phyloP scores from a whole-genome alignment of 2,329 filamentous ascomycete species.

The Pseudopyricularia javanii region DNA sequence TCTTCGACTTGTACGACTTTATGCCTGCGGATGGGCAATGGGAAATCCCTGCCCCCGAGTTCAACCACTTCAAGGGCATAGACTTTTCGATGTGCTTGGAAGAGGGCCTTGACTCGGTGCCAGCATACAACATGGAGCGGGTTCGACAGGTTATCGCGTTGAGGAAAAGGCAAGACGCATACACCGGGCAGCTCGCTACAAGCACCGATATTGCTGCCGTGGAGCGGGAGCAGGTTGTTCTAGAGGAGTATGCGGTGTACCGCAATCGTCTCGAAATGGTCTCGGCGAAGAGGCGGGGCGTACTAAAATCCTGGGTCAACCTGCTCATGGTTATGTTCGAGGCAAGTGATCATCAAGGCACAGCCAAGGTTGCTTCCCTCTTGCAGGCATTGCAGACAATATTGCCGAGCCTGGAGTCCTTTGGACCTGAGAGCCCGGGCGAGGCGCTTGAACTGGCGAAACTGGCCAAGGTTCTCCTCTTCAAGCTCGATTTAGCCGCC shows the following conservation, averaged over 20 bases:
- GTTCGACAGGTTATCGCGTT: slow-evolving; percentile 64
- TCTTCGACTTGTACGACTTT: slow-evolving; percentile 93
- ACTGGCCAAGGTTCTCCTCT: slow-evolving; percentile 61
- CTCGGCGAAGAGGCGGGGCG: slow-evolving; percentile 43
- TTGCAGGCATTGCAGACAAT: slow-evolving; percentile 79
- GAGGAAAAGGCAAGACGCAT: slow-evolving; percentile 44
- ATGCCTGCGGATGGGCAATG: slow-evolving; percentile 43
- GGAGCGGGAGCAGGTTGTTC: slow-evolving; percentile 44
- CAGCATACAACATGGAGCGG: slow-evolving; percentile 56
- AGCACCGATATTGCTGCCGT: slow-evolving; percentile 36
- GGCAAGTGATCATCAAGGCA: slow-evolving; percentile 65
- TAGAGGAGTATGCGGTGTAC: slow-evolving; percentile 49
- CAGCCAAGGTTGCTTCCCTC: slow-evolving; percentile 63
- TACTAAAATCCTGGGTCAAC: slow-evolving; percentile 75
- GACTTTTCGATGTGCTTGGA: slow-evolving; percentile 55
- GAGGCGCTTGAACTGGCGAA: slow-evolving; percentile 67
- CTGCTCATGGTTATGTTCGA: slow-evolving; percentile 74
- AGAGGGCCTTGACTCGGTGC: slow-evolving; percentile 37
- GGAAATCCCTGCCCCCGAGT: slow-evolving; percentile 35
- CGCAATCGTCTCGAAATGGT: slow-evolving; percentile 53
- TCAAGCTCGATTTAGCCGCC: slow-evolving; percentile 49
- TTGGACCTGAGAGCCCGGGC: slow-evolving; percentile 53
- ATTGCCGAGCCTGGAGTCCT: slow-evolving; percentile 73
- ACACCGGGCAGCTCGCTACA: slow-evolving; percentile 30
- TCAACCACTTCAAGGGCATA: slow-evolving; percentile 51